Evolutionary conservation across 1,284 basidiomycete species (phyloP), one percentile per base, ranked within the genome.

Genomic region (Pseudozyma sp.): DNA sequence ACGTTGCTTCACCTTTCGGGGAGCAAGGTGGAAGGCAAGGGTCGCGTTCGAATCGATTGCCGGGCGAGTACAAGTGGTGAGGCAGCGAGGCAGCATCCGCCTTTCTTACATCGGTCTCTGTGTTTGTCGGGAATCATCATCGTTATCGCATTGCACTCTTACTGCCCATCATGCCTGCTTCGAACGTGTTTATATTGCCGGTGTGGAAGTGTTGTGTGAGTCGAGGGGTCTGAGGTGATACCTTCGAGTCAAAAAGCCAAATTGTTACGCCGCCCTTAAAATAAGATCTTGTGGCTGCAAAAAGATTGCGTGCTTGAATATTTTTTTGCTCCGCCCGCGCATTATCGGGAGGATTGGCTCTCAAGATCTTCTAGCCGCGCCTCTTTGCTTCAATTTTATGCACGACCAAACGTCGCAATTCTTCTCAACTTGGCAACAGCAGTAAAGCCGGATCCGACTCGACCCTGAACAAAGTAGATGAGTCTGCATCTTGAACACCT

Each of bases 41-140:
- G 4, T 51, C 52, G 7, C 42, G 59, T 1, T 52, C 52, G 19
- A 60, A 73, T 13, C 66, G 62, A 7, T 38, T 74, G 21, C 71
- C 71, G 4, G 71, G 71, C 34, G 71, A 70, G 53, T 74, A 74
- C 52, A 68, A 66, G 34, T 74, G 71, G 71, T 74, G 51, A 64
- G 4, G 4, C 19, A n/a, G n/a, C 25, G 43, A n/a, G 43, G n/a
- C 21, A 43, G 12, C 34, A n/a, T 39, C 19, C 19, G 16, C 25
- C 25, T 25, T n/a, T 31, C 12, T 3, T 14, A 3, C 3, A 42
- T 11, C 18, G 12, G 4, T 44, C 42, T 18, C 18, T 6, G 35
- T 39, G 38, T 12, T 34, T 44, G 52, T 10, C 5, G 35, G 7
- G n/a, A 36, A 44, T 16, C n/a, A 12, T 11, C 50, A 39, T 38